These are phyloP conservation scores for Blakeslea trispora DNA, from an alignment of 371 early-diverging fungal genomes.

Conservation along the genomic window DNA sequence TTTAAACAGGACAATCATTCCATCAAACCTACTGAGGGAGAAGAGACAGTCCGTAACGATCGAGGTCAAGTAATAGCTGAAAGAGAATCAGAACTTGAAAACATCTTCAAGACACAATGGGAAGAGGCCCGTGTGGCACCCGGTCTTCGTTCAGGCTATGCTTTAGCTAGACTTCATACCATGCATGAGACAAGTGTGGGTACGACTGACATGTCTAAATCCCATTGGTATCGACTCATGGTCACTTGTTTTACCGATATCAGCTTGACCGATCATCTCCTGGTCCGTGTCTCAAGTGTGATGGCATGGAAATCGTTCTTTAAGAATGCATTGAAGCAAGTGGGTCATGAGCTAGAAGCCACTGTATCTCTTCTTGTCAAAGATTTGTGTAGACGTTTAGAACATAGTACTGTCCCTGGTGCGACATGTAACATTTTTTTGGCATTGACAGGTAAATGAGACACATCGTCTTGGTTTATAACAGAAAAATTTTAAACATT, in stretches of 20 bases:
- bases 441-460: conserved; percentile 49
- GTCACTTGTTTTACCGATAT: conserved; percentile 55
- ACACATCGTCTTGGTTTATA: not conserved
- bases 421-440: conserved; percentile 54
- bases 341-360: conserved; percentile 27
- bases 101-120: conserved; percentile 36
- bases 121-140: conserved; percentile 54
- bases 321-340: conserved; percentile 23
- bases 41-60: conserved; percentile 2
- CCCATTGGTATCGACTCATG: conserved; percentile 56
- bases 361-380: conserved; percentile 33
- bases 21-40: not conserved
- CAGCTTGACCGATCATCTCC: conserved; percentile 54
- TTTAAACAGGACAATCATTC: conserved; percentile 55
- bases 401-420: conserved; percentile 59
- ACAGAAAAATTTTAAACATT: not conserved
- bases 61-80: conserved; percentile 21
- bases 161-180: conserved; percentile 45
- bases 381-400: conserved; percentile 48
- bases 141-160: conserved; percentile 57
- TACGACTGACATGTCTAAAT: conserved; percentile 33
- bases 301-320: conserved; percentile 55
- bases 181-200: conserved; percentile 8
- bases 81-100: conserved; percentile 27
- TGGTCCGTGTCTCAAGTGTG: conserved; percentile 51